Conservation (phyloP, 768 basidiomycete genomes). For the Termitomyces sp. region DNA sequence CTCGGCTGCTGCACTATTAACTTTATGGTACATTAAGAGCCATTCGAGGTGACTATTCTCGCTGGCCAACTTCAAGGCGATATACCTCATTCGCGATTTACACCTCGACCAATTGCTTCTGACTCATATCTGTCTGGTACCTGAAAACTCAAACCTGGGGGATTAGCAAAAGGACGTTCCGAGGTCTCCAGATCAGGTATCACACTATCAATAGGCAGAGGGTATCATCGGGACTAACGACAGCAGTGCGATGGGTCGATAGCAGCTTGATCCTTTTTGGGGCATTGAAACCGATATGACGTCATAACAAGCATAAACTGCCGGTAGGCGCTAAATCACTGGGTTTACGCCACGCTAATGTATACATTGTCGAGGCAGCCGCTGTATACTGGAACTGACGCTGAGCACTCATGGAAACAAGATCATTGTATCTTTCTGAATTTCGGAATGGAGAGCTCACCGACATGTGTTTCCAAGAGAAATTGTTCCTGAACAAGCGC, state of each 20-base stretch:
- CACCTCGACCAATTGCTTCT: neutral
- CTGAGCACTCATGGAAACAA: neutral
- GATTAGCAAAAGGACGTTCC: neutral
- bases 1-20: neutral
- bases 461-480: neutral
- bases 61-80: neutral
- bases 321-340: neutral
- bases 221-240: neutral
- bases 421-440: neutral
- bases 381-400: neutral
- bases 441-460: neutral
- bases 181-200: neutral
- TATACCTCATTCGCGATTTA: neutral
- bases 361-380: neutral
- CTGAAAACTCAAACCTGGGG: neutral
- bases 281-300: neutral
- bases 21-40: no score
- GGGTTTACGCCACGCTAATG: slow-evolving; percentile 3
- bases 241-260: neutral
- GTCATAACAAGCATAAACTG: neutral
- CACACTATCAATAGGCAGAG: neutral
- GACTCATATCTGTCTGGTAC: neutral
- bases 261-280: neutral
- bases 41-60: neutral
- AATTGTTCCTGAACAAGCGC: neutral